Conservation (phyloP, 169 alveolate species). For the Plasmodium cynomolgi region DNA sequence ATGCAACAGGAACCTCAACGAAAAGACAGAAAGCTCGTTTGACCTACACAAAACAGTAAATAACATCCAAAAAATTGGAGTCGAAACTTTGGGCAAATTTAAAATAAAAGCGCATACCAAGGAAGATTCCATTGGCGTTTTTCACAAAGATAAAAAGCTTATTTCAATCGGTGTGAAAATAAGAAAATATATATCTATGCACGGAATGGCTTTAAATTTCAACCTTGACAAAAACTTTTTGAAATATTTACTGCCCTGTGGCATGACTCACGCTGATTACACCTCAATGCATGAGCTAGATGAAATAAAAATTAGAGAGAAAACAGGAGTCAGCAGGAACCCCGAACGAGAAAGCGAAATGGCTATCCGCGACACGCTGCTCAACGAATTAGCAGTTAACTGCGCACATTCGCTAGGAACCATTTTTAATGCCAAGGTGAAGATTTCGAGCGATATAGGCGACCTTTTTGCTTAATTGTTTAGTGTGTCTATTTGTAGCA, state of each 20-base stretch:
- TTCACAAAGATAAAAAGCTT: conserved; percentile 73
- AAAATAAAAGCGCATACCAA: conserved; percentile 51
- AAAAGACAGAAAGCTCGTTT: conserved; percentile 23
- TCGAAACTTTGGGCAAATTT: conserved; percentile 29
- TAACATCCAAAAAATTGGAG: conserved; percentile 65
- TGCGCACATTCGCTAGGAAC: conserved; percentile 39
- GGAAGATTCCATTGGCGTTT: conserved; percentile 75
- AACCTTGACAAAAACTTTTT: conserved; percentile 27
- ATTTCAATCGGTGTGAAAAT: conserved; percentile 78
- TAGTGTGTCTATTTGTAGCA: neutral
- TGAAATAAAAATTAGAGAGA: neutral
- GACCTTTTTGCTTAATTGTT: conserved; percentile 13
- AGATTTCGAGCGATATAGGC: conserved; percentile 19
- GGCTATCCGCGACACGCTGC: neutral
- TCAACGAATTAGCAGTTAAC: conserved; percentile 17
- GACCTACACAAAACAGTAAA: conserved; percentile 70
- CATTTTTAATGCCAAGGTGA: conserved; percentile 41
- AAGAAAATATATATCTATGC: conserved; percentile 78
- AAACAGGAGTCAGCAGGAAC: neutral
- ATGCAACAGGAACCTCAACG: neutral
- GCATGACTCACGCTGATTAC: conserved; percentile 72
- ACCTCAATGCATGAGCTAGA: conserved; percentile 48
- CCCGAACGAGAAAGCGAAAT: neutral
- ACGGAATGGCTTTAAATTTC: conserved; percentile 82
- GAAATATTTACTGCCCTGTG: conserved; percentile 77